Evolutionary conservation across 169 alveolate genomes (phyloP), one percentile per base, ranked within the genome.

Genomic region (Babesia sp.): DNA sequence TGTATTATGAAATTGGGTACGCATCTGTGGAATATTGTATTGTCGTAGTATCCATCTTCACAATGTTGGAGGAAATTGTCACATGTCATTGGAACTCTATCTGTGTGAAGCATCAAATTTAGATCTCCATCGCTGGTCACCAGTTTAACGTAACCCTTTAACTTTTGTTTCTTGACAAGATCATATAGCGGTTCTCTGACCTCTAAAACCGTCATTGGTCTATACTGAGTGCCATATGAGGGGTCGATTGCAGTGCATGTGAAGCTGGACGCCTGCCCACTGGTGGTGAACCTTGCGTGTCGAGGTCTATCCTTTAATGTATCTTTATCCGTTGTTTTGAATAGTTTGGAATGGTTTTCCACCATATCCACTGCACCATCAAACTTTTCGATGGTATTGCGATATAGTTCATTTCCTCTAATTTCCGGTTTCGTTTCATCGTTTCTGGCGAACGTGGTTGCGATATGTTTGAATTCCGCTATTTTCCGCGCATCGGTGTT

Each of bases 1-100:
- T 97, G 97, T 53, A 95, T 89, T 94, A 96, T 94, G 78, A 96
- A 95, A 48, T 94, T 94, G 12, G 94, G 92, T n/a, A 97, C 93
- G 41, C 95, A 81, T 50, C 99, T 75, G 80, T 95, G 98, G 94
- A 97, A 96, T 39, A 78, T 82, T 55, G 93, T 91, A 61, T 94
- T 96, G 57, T 90, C 88, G 78, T 85, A 91, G 64, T 87, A 90
- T 3, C 93, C 93, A 71, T 84, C 90, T 58, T 83, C 93, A 33
- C 94, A 90, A 63, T 87, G 87, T 50, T 89, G 87, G 45, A 87
- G 82, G 78, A 90, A 90, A 59, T 87, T 90, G 70, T 83, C 90
- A 42, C 90, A 78, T 33, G 90, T 80, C 44, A 79, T 28, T 8
- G 90, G 90, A 9, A 83, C 90, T 14, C 85, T 46, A 46, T 81